Base-by-base conservation (phyloP, 2,329 filamentous ascomycete species). In the Phaeosphaeria sp. region DNA sequence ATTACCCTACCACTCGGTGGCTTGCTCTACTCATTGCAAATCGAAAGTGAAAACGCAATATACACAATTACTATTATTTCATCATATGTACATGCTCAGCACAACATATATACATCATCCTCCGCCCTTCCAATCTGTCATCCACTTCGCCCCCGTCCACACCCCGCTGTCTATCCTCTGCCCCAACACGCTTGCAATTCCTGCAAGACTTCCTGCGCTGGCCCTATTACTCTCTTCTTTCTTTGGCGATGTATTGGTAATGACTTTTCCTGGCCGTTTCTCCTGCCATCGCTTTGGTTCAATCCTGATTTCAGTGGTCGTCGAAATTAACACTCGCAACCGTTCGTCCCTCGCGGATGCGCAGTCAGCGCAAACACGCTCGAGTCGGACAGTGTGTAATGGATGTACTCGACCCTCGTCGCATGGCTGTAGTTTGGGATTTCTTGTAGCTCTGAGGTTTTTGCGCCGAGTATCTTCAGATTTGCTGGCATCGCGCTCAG, bases 281-380 rank as follows among this genome's bases (percentile, higher is more conserved):
- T 48, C 53, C 21, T 56, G 53, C 58, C 58, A 57, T 24, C 40
- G 53, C 50, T 42, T 49, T 11, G 57, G 44, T 25, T 58, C 53
- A 15, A 58, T 49, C 15, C 42, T 25, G 6, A 56, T 49, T 15
- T 53, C 36, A 6, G 27, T 51, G 2, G 47, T 24, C 13, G n/a
- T 17, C 42, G 21, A 51, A 15, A 42, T 52, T 2, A 62, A 20
- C 11, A 20, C 27, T 2, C 33, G 18, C n/a, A 62, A 22, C 20
- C 60, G 52, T 27, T 57, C 24, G n/a, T 59, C 53, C 42, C 51
- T 58, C 7, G 51, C 53, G 15, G 39, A 6, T 18, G 53, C 47
- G 43, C 64, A 67, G 18, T 22, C 11, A 17, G 52, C 56, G 22
- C 63, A 63, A 24, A 61, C 21, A 15, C 48, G 48, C 42, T 60